Conservation (phyloP, 2,329 filamentous ascomycete genomes). For the Pseudohalonectria lignicola region DNA sequence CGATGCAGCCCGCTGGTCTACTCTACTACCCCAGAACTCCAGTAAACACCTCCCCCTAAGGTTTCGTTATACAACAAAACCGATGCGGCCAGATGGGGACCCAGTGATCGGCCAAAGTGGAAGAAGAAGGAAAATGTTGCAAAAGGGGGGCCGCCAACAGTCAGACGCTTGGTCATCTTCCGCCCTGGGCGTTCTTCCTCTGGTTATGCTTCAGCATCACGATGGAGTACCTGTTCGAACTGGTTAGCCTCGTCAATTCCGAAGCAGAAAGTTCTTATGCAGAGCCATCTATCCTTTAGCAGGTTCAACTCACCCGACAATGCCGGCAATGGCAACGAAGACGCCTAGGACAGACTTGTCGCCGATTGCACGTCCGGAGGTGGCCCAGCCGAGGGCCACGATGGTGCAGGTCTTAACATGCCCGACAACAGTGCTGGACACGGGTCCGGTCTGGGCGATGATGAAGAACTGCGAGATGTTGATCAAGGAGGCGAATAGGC, state of each 20-base stretch:
- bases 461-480: conserved; percentile 56
- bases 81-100: no score
- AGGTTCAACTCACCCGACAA: conserved; percentile 41
- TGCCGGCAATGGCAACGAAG: conserved; percentile 43
- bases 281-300: no score
- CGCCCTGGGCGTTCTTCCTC: conserved; percentile 5
- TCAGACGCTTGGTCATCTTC: no score
- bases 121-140: no score
- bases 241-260: no score
- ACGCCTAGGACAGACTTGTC: conserved; percentile 46
- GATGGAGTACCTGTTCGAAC: conserved; percentile 18
- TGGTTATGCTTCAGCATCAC: conserved; percentile 17
- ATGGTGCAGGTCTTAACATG: conserved; percentile 57
- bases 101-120: no score
- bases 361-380: conserved; percentile 40
- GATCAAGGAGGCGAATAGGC: conserved; percentile 51
- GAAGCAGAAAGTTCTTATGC: no score
- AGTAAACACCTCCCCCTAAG: no score
- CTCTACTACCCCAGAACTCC: no score
- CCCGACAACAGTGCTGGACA: conserved; percentile 55
- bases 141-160: no score
- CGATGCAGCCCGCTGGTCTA: no score
- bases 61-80: no score
- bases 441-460: conserved; percentile 48
- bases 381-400: conserved; percentile 51